Evolutionary conservation across 768 basidiomycete species (phyloP).

Genomic region (Crassisporium funariophilum): DNA sequence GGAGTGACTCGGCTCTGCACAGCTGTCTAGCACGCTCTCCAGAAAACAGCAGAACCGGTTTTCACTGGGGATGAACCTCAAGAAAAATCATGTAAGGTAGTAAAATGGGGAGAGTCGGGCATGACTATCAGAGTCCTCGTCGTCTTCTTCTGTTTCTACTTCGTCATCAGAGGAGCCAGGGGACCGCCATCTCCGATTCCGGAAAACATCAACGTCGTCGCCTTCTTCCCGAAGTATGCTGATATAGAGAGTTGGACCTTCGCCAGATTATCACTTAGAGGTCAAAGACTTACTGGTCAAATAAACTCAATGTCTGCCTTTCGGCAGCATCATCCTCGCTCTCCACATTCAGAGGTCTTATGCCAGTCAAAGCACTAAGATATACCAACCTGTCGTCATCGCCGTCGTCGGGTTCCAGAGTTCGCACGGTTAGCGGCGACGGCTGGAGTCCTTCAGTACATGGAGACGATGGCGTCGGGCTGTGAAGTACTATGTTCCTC

Average conservation of each 20-base stretch:
- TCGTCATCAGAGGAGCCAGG: slow-evolving; percentile 32
- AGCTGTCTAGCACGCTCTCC: too few species aligned
- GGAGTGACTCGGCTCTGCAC: too few species aligned
- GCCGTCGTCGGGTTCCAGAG: slow-evolving; percentile 34
- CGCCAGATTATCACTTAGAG: slow-evolving; percentile 1
- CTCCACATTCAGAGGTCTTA: slow-evolving; percentile 24
- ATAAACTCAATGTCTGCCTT: slow-evolving; percentile 57
- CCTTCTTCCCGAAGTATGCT: slow-evolving; percentile 67
- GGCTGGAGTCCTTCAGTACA: slow-evolving; percentile 49
- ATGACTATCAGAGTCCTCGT: slow-evolving; percentile 13
- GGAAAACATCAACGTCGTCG: slow-evolving; percentile 57
- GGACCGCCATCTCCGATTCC: slow-evolving; percentile 39
- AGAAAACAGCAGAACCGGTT: too few species aligned
- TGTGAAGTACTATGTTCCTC: slow-evolving; percentile 66
- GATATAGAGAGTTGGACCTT: slow-evolving; percentile 1
- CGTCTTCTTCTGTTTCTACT: slow-evolving; percentile 27
- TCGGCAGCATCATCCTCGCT: slow-evolving; percentile 40
- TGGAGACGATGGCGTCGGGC: slow-evolving; percentile 57
- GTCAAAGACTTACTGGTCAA: slow-evolving; percentile 64
- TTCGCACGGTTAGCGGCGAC: slow-evolving; percentile 52
- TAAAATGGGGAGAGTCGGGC: too few species aligned
- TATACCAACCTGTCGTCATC: slow-evolving; percentile 37
- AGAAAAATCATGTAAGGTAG: too few species aligned
- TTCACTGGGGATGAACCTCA: too few species aligned
- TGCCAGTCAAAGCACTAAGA: slow-evolving; percentile 35